These are phyloP conservation scores for Zygotorulaspora florentina DNA, from an alignment of 805 yeast genomes.

Conservation along the genomic window DNA sequence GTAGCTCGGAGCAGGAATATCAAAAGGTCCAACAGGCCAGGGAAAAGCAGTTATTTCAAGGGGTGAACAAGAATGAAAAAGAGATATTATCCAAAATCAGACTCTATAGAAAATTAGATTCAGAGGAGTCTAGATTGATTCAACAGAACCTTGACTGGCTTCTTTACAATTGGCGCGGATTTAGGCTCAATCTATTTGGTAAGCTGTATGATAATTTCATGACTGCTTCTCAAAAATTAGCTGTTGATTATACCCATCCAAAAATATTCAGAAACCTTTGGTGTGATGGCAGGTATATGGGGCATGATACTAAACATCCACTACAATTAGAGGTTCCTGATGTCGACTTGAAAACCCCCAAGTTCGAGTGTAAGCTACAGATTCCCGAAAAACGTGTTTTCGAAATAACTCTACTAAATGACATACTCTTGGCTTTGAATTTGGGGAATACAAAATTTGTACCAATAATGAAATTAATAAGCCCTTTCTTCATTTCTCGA, in stretches of 20 bases:
- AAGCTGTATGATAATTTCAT: conserved; percentile 48
- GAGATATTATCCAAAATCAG: conserved; percentile 23
- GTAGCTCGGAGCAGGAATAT: conserved; percentile 18
- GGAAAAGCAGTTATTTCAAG: conserved; percentile 32
- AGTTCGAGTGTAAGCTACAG: conserved; percentile 29
- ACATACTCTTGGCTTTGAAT: conserved; percentile 47
- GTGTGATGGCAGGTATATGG: conserved; percentile 40
- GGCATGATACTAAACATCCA: conserved; percentile 23
- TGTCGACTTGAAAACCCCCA: conserved; percentile 21
- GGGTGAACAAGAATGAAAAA: conserved; percentile 24
- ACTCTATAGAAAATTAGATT: conserved; percentile 41
- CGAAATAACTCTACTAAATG: conserved; percentile 42
- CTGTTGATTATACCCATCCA: conserved; percentile 52
- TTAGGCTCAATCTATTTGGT: conserved; percentile 47
- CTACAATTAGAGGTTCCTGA: conserved; percentile 15
- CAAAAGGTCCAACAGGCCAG: conserved; percentile 25
- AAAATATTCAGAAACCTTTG: conserved; percentile 52
- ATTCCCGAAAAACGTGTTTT: conserved; percentile 36
- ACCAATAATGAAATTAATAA: conserved; percentile 40
- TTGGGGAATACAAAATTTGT: conserved; percentile 44
- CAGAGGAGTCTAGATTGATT: conserved; percentile 39
- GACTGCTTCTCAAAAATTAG: conserved; percentile 50
- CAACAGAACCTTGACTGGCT: conserved; percentile 41
- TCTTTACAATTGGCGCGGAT: conserved; percentile 39
- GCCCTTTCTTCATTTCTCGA: conserved; percentile 42